A percentile compares a stretch with the other conserved stretches of the same genome.
Evolutionary conservation across 148 eudicot genomes (phyloP).

Genomic region (Camellia japonica): DNA sequence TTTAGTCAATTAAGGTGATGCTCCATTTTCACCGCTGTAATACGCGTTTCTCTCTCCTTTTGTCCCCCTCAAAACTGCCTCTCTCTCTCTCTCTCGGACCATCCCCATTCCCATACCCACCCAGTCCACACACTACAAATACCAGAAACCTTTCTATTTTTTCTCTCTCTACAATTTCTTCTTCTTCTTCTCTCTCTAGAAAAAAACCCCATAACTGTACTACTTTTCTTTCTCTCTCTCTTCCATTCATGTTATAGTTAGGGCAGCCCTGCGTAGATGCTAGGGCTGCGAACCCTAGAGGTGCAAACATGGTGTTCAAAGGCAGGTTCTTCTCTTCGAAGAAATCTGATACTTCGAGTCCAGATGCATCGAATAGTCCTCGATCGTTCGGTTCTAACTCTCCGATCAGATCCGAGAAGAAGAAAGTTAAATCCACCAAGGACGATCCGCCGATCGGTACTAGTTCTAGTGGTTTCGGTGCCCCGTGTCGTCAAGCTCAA

Average conservation of each 20-base stretch:
- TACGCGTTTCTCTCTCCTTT: too few relatives aligned
- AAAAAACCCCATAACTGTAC: too few relatives aligned
- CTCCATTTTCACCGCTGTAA: too few relatives aligned
- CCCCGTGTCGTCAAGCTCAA: slow-evolving; percentile 15
- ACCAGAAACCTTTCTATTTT: too few relatives aligned
- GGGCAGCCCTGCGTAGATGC: slow-evolving; percentile 1
- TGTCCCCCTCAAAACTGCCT: too few relatives aligned
- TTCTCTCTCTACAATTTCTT: too few relatives aligned
- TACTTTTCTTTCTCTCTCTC: too few relatives aligned
- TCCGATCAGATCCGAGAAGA: slow-evolving; percentile 73
- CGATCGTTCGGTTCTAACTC: slow-evolving; percentile 71
- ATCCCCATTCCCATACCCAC: too few relatives aligned
- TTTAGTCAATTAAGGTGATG: too few relatives aligned
- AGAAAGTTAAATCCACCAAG: slow-evolving; percentile 43
- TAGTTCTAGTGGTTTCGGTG: slow-evolving; percentile 6
- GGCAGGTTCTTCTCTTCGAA: slow-evolving; percentile 95
- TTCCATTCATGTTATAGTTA: neutral
- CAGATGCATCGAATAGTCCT: slow-evolving; percentile 78
- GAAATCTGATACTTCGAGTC: slow-evolving; percentile 76
- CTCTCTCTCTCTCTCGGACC: too few relatives aligned
- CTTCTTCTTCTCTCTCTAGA: too few relatives aligned
- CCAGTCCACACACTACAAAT: too few relatives aligned
- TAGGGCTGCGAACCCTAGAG: slow-evolving; percentile 5
- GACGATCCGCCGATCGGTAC: slow-evolving; percentile 20
- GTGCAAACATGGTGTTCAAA: slow-evolving; percentile 74